These are phyloP conservation scores for Batrachochytrium dendrobatidis DNA, from an alignment of 371 early-diverging fungal genomes.

Conservation along the genomic window DNA sequence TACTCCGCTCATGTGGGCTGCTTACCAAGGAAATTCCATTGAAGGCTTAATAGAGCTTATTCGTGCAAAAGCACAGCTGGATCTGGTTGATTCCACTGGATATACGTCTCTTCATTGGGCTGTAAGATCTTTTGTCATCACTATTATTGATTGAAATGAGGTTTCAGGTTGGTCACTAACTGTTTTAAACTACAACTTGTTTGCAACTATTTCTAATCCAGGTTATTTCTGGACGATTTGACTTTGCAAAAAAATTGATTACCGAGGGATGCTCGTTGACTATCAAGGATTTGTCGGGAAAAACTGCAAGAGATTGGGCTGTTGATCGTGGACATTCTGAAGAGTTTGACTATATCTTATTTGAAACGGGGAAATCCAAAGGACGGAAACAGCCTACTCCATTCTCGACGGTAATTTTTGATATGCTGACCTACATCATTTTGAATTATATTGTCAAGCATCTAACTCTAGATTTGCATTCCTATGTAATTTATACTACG, in stretches of 20 bases:
- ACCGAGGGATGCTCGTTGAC: slow-evolving; percentile 26
- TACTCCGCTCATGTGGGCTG: slow-evolving; percentile 92
- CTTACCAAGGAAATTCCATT: slow-evolving; percentile 73
- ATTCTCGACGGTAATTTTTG: background rate
- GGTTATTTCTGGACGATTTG: slow-evolving; percentile 37
- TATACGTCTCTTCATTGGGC: slow-evolving; percentile 82
- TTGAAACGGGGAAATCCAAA: background rate
- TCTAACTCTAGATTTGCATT: background rate
- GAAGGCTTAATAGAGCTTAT: slow-evolving; percentile 61
- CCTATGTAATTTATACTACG: background rate
- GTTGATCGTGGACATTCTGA: slow-evolving; percentile 31
- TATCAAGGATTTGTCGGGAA: slow-evolving; percentile 37
- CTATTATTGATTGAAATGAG: too few relatives aligned
- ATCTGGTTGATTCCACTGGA: slow-evolving; percentile 60
- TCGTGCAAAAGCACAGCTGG: slow-evolving; percentile 57
- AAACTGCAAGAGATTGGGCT: slow-evolving; percentile 41
- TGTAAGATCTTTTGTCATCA: slow-evolving; percentile 25
- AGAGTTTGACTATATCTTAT: slow-evolving; percentile 8
- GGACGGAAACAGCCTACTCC: slow-evolving; percentile 5
- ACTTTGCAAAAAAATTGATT: slow-evolving; percentile 30
- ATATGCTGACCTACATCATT: too few relatives aligned
- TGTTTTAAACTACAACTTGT: background rate
- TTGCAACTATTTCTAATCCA: background rate
- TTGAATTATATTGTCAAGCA: background rate
- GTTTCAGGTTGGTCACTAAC: too few relatives aligned